A percentile compares a stretch with the other conserved stretches of the same genome.
These are phyloP conservation scores for Xylariaceae sp. DNA, from an alignment of 2,329 filamentous ascomycete species.

Conservation along the genomic window DNA sequence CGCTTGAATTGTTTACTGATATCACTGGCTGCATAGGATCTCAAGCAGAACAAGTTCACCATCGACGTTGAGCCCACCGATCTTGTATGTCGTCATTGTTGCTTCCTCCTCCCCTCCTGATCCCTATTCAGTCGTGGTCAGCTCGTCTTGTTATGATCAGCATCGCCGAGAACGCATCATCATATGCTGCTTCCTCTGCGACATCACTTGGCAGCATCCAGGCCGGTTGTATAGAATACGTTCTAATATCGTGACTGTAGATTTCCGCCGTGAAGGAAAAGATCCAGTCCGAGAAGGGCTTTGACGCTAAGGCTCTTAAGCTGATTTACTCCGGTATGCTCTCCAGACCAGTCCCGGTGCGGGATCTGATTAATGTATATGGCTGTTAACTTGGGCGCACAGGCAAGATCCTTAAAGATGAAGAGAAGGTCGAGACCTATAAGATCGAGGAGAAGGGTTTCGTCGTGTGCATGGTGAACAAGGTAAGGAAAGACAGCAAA, in stretches of 20 bases:
- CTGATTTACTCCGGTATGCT: slow-evolving; percentile 89
- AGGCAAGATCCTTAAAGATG: slow-evolving; percentile 99
- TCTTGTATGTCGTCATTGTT: slow-evolving; percentile 59
- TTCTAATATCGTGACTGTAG: slow-evolving; percentile 42
- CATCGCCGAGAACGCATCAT: not conserved
- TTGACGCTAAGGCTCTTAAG: slow-evolving; percentile 86
- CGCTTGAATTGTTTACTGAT: slow-evolving; percentile 4
- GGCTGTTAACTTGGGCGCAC: slow-evolving; percentile 26
- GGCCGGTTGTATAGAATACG: not conserved
- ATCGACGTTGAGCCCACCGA: slow-evolving; percentile 92
- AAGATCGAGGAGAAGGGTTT: slow-evolving; percentile 99
- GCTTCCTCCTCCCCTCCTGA: slow-evolving; percentile 13
- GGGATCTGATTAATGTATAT: not conserved
- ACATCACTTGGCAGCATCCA: not conserved
- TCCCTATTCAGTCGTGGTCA: not conserved
- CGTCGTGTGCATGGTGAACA: slow-evolving; percentile 96
- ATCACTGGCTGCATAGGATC: slow-evolving; percentile 55
- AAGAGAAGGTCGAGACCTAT: slow-evolving; percentile 92
- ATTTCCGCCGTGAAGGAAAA: slow-evolving; percentile 88
- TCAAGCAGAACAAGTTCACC: slow-evolving; percentile 97
- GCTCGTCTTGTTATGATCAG: not conserved
- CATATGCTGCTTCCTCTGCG: slow-evolving; percentile 4
- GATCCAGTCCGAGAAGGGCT: slow-evolving; percentile 87
- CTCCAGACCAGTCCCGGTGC: slow-evolving; percentile 26
- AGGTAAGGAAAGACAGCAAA: slow-evolving; percentile 53